phyloP scores from a whole-genome alignment of 345 rosid species.

The Citrus reticulata region DNA sequence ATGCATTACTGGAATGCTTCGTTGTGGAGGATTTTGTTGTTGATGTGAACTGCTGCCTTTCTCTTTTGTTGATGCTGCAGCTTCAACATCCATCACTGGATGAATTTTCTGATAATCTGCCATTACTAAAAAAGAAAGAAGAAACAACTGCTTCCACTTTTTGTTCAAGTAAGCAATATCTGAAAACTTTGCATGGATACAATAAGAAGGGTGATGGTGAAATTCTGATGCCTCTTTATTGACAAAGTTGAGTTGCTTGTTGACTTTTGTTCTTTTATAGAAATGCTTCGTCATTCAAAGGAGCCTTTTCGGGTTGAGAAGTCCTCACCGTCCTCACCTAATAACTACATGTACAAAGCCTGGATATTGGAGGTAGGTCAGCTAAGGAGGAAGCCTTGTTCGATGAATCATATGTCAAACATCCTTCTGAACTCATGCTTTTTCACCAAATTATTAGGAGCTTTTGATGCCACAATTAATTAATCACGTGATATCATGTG shows the following conservation, averaged over 20 bases:
- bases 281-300: neutral
- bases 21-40: slow-evolving; percentile 11
- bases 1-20: slow-evolving; percentile 20
- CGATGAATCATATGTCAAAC: neutral
- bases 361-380: slow-evolving; percentile 40
- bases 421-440: neutral
- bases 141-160: neutral
- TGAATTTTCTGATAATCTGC: slow-evolving; percentile 13
- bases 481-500: neutral
- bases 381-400: slow-evolving; percentile 22
- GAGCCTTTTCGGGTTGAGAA: neutral
- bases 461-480: neutral
- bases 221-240: neutral
- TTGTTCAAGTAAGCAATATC: neutral
- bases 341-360: slow-evolving; percentile 11
- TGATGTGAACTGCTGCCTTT: neutral
- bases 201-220: neutral
- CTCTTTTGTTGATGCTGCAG: neutral
- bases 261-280: neutral
- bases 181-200: slow-evolving; percentile 6
- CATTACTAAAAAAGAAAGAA: neutral
- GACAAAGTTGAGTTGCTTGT: neutral
- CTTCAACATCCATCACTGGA: slow-evolving; percentile 3
- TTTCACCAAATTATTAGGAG: neutral
- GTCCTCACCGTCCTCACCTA: slow-evolving; percentile 55